Conservation (phyloP, 2,329 filamentous ascomycete genomes). For the Colletotrichum graminicola region DNA sequence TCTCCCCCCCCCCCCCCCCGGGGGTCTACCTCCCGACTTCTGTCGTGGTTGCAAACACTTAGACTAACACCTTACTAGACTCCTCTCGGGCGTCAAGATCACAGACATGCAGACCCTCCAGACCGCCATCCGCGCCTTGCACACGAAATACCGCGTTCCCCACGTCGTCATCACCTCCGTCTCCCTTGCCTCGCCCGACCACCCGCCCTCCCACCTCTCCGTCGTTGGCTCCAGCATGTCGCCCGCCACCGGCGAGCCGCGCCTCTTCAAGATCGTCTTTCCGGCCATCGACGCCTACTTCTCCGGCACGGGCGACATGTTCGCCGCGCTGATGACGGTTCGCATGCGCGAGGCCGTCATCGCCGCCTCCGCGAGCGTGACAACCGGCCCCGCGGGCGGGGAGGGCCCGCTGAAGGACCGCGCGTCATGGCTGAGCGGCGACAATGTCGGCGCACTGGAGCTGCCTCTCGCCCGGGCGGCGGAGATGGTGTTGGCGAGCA, state of each 20-base stretch:
- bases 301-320: constrained; percentile 98
- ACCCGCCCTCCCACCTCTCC: constrained; percentile 67
- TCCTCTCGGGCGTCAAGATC: constrained; percentile 88
- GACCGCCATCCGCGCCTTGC: constrained; percentile 80
- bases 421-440: constrained; percentile 80
- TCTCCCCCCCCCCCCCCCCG: constrained; percentile 10
- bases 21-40: not conserved
- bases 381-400: constrained; percentile 4
- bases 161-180: constrained; percentile 96
- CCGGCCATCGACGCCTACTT: constrained; percentile 94
- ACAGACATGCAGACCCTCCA: constrained; percentile 79
- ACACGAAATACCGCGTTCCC: constrained; percentile 80
- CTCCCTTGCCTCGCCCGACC: constrained; percentile 69
- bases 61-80: constrained; percentile 59
- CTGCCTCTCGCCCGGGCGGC: constrained; percentile 86
- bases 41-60: too few species aligned
- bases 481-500: constrained; percentile 90
- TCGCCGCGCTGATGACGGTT: constrained; percentile 89
- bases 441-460: constrained; percentile 75
- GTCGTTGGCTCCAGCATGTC: constrained; percentile 81
- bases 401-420: constrained; percentile 60
- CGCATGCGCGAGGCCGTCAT: constrained; percentile 86
- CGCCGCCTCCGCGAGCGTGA: constrained; percentile 49
- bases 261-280: constrained; percentile 90
- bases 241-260: constrained; percentile 65